These are phyloP conservation scores for Magnusiomyces tetraspermus DNA, from an alignment of 1,139 yeast genomes.

Conservation along the genomic window DNA sequence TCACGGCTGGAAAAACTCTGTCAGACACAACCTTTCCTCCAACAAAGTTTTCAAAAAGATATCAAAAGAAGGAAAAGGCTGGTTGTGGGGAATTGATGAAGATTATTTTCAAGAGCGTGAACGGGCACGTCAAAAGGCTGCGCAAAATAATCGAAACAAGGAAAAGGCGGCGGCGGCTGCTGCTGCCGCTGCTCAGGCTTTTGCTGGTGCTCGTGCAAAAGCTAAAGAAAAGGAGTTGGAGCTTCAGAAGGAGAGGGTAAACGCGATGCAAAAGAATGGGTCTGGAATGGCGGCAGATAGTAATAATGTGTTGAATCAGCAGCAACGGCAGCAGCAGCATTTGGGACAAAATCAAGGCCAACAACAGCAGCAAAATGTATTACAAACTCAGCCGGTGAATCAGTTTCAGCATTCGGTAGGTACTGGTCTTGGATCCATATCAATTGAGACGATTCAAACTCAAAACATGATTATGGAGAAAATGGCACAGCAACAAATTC, in stretches of 20 bases:
- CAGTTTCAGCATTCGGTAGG: background rate
- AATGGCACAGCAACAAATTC: background rate
- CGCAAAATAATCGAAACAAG: constrained; percentile 19
- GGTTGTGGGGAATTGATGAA: constrained; percentile 90
- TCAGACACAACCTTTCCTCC: constrained; percentile 79
- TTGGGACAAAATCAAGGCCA: constrained; percentile 2
- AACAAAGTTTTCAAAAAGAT: constrained; percentile 77
- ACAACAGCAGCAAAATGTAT: constrained; percentile 1
- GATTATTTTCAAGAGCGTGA: constrained; percentile 75
- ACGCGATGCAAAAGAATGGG: background rate
- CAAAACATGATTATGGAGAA: background rate
- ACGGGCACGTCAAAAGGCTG: constrained; percentile 49
- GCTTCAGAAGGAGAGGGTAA: background rate
- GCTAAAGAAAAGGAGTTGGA: background rate
- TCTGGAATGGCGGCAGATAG: background rate
- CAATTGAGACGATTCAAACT: background rate
- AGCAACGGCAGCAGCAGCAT: background rate
- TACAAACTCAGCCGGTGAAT: background rate
- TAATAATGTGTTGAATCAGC: background rate
- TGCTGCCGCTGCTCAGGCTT: constrained; percentile 21
- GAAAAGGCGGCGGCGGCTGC: constrained; percentile 27
- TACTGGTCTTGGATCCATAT: background rate
- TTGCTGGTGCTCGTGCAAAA: constrained; percentile 16
- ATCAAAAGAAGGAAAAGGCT: constrained; percentile 74
- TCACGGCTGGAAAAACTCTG: constrained; percentile 96